Base-by-base conservation (phyloP, 345 rosid species). In the Eucalyptus lansdowneana region DNA sequence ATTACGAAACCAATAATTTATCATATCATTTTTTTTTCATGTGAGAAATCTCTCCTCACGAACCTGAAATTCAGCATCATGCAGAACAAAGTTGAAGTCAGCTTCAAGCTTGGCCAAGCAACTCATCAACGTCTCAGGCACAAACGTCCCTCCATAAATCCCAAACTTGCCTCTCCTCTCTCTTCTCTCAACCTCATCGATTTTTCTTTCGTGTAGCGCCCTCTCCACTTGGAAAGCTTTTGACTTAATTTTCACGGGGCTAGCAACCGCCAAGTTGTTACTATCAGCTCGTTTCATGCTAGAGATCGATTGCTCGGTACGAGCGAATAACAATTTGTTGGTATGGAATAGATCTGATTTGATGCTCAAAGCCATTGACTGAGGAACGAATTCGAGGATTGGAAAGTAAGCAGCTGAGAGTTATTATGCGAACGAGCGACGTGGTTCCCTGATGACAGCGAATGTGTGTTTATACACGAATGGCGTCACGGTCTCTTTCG, bases 81-180 rank as follows among this genome's bases (percentile, higher is more conserved):
- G 91, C 80, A 94, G 89, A 50, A 91, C 90, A 90, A 42, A 86
- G 49, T 91, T 54, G 88, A 9, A 9, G 47, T 44, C 47, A 44
- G 10, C 47, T 44, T 44, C 47, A 44, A 44, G 3, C 47, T 44
- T 44, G 10, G 10, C 10, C 47, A 8, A 44, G 47, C 10, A 44
- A 44, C 47, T 44, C 1, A 44, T 44, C 47, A 44, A 8, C 47
- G 47, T 44, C 47, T 44, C 47, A 44, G 47, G 47, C 47, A 44
- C 47, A 44, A 96, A 97, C 90, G 92, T 96, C 69, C 99, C 98
- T 58, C 99, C 98, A 89, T 94, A 96, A 89, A 89, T 93, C 44
- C 98, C 99, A 62, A 94, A 97, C 89, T 91, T 94, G 69, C 94
- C 97, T 3, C 87, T 34, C 47, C 76, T 62, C 86, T 25, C 62